Conservation (phyloP, 2,329 filamentous ascomycete species). For the Trichoderma harzianum region DNA sequence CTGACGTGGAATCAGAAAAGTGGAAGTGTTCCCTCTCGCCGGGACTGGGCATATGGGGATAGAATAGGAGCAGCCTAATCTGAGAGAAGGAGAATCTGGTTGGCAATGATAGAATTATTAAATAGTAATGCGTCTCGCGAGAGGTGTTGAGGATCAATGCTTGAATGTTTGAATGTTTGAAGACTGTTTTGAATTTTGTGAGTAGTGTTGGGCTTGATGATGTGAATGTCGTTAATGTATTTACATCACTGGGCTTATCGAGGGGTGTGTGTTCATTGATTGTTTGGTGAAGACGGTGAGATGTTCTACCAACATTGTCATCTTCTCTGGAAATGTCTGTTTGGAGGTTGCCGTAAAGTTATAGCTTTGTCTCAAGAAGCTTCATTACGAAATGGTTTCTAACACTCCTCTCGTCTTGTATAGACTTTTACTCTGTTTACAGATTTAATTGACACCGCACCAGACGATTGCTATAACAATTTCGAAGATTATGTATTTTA, state of each 20-base stretch:
- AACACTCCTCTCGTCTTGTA: too few species aligned
- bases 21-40: neutral
- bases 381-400: neutral
- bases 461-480: too few species aligned
- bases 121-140: neutral
- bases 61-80: conserved; percentile 25
- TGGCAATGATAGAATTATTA: conserved; percentile 5
- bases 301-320: neutral
- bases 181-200: neutral
- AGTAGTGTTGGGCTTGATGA: neutral
- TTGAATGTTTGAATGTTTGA: neutral
- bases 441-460: too few species aligned
- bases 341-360: neutral
- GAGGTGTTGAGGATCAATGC: neutral
- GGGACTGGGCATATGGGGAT: neutral
- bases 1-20: neutral
- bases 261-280: neutral
- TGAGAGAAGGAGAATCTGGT: conserved; percentile 22
- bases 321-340: neutral
- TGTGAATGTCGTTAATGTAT: neutral
- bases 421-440: too few species aligned
- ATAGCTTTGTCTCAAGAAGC: neutral
- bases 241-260: neutral
- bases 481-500: neutral
- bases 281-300: neutral